Conservation (phyloP, 2,329 filamentous ascomycete species). For the Penicillium olsonii region DNA sequence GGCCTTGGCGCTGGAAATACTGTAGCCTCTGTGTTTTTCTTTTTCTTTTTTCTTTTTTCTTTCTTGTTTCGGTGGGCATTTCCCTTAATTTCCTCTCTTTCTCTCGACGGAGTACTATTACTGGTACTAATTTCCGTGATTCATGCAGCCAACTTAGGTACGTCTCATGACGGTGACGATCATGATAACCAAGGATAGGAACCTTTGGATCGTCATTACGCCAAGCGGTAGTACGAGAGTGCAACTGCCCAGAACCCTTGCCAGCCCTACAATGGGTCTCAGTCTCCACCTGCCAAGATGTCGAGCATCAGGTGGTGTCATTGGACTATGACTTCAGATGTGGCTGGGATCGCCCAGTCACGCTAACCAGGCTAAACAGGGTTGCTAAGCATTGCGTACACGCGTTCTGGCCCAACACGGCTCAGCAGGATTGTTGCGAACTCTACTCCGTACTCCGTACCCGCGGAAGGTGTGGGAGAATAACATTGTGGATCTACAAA, state of each 20-base stretch:
- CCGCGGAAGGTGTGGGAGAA: no score
- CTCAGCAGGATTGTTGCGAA: no score
- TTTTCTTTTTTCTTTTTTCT: neutral
- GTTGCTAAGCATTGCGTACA: neutral
- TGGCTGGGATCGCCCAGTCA: constrained; percentile 1
- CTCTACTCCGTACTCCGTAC: no score
- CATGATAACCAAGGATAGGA: neutral
- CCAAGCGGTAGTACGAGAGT: neutral
- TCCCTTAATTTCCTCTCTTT: no score
- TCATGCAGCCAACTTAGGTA: neutral
- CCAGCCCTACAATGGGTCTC: constrained; percentile 20
- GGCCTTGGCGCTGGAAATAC: constrained; percentile 16
- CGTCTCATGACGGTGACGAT: constrained; percentile 8
- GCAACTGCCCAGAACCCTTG: constrained; percentile 9
- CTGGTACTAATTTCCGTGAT: neutral
- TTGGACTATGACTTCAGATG: constrained; percentile 18
- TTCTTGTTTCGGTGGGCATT: no score
- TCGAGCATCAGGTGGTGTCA: constrained; percentile 5
- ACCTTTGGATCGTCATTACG: neutral
- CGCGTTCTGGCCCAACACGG: neutral
- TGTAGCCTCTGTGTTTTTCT: neutral
- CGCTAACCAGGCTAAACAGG: neutral
- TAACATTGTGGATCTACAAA: neutral
- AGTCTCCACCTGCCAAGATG: constrained; percentile 23
- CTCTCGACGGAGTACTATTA: neutral